These are phyloP conservation scores for Hyaloscypha hepaticicola DNA, from an alignment of 495 filamentous ascomycete genomes.

Conservation along the genomic window DNA sequence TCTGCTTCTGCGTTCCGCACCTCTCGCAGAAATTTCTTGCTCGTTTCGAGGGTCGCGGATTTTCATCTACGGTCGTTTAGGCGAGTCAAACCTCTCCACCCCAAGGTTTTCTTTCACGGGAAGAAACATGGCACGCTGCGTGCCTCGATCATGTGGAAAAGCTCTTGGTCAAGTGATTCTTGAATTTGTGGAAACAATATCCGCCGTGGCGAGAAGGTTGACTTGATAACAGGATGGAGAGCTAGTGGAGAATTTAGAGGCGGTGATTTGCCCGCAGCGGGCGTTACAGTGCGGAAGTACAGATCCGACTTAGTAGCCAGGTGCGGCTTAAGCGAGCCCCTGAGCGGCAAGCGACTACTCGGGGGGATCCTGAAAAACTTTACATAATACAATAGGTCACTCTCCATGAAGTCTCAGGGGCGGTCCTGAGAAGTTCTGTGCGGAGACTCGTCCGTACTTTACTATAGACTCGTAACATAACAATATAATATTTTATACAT, in stretches of 20 bases:
- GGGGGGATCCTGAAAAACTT: background rate
- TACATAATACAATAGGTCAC: background rate
- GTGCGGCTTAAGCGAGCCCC: background rate
- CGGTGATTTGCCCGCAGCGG: background rate
- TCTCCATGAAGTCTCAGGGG: background rate
- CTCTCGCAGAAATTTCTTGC: constrained; percentile 52
- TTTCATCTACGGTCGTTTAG: constrained; percentile 25
- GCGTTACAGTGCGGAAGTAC: too few species aligned
- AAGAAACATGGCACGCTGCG: constrained; percentile 16
- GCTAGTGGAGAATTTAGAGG: background rate
- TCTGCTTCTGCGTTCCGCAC: constrained; percentile 54
- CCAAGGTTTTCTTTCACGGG: constrained; percentile 10
- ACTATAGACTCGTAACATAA: too few species aligned
- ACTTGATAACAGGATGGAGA: background rate
- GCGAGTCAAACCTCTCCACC: background rate
- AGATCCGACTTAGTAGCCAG: background rate
- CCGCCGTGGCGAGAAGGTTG: background rate
- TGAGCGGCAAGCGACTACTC: background rate
- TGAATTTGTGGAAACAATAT: background rate
- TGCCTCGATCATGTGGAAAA: background rate
- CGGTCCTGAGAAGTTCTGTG: too few species aligned
- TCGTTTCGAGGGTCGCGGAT: constrained; percentile 44
- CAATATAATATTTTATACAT: too few species aligned
- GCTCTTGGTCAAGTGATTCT: background rate
- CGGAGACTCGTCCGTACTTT: too few species aligned